A percentile compares a stretch with the other conserved stretches of the same genome.
These are phyloP conservation scores for Trichoderma lentiforme DNA, from an alignment of 2,329 filamentous ascomycete species.

Conservation along the genomic window DNA sequence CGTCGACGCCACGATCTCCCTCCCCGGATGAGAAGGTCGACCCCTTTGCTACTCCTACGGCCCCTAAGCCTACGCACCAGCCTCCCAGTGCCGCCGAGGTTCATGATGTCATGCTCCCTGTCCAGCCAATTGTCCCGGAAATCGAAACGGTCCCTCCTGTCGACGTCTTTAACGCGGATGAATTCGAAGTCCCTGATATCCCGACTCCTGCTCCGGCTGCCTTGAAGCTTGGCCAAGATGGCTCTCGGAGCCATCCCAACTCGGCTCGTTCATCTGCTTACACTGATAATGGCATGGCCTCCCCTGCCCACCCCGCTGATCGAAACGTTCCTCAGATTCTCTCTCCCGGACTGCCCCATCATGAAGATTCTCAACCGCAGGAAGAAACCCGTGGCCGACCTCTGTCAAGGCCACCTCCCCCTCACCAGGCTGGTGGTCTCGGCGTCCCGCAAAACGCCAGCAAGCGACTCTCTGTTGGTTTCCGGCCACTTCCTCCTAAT, in stretches of 20 bases:
- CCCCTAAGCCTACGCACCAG: slow-evolving; percentile 30
- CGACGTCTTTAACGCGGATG: slow-evolving; percentile 22
- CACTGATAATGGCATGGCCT: slow-evolving; percentile 17
- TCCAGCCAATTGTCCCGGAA: slow-evolving; percentile 38
- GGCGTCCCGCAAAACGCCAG: slow-evolving; percentile 54
- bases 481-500: slow-evolving; percentile 84
- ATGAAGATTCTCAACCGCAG: slow-evolving; percentile 33
- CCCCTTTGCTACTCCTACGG: slow-evolving; percentile 36
- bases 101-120: slow-evolving; percentile 29
- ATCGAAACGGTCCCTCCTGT: slow-evolving; percentile 36
- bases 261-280: slow-evolving; percentile 19
- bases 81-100: slow-evolving; percentile 21
- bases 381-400: slow-evolving; percentile 38
- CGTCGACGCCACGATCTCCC: slow-evolving; percentile 28
- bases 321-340: slow-evolving; percentile 34
- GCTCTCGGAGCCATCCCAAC: slow-evolving; percentile 23
- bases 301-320: slow-evolving; percentile 25
- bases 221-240: slow-evolving; percentile 28
- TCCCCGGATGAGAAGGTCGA: slow-evolving; percentile 34
- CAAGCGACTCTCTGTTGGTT: slow-evolving; percentile 63
- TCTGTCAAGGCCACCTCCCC: slow-evolving; percentile 26
- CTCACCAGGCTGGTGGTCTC: slow-evolving; percentile 37
- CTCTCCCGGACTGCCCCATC: slow-evolving; percentile 24
- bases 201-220: slow-evolving; percentile 31
- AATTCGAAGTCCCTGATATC: slow-evolving; percentile 28